phyloP scores from a whole-genome alignment of 2,329 filamentous ascomycete species.

The Daldinia eschscholtzii region DNA sequence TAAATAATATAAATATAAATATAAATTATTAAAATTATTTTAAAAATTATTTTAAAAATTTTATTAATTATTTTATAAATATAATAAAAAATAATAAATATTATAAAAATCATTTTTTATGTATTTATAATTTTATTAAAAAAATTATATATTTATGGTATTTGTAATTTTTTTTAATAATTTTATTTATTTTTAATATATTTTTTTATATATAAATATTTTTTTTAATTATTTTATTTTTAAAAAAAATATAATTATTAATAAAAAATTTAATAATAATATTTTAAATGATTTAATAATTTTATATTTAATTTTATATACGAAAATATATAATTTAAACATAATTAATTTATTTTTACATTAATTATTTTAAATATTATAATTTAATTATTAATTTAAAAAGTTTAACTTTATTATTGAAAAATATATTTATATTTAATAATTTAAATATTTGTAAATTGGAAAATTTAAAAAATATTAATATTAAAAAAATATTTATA shows the following conservation, averaged over 20 bases:
- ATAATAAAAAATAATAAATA: background rate
- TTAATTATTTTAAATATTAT: constrained; percentile 4
- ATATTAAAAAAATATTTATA: background rate
- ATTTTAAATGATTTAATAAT: background rate
- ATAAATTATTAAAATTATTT: constrained; percentile 11
- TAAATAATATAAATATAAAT: constrained; percentile 10
- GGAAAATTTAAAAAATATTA: constrained; percentile 5
- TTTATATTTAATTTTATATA: background rate
- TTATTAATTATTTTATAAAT: background rate
- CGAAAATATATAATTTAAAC: background rate
- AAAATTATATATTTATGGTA: background rate
- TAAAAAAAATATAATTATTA: background rate
- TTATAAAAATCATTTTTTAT: background rate
- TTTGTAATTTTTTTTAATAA: background rate
- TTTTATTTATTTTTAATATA: no score
- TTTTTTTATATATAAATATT: background rate
- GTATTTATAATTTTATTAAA: background rate
- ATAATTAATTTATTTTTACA: constrained; percentile 6
- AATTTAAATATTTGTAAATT: constrained; percentile 11
- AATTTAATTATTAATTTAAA: constrained; percentile 7
- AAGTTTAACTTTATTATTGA: constrained; percentile 10
- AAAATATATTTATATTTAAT: constrained; percentile 5
- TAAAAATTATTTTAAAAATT: no score
- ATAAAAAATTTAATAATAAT: background rate
- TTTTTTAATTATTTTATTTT: no score